These are phyloP conservation scores for Sporisorium sorghi DNA, from an alignment of 1,284 basidiomycete genomes.

Conservation along the genomic window DNA sequence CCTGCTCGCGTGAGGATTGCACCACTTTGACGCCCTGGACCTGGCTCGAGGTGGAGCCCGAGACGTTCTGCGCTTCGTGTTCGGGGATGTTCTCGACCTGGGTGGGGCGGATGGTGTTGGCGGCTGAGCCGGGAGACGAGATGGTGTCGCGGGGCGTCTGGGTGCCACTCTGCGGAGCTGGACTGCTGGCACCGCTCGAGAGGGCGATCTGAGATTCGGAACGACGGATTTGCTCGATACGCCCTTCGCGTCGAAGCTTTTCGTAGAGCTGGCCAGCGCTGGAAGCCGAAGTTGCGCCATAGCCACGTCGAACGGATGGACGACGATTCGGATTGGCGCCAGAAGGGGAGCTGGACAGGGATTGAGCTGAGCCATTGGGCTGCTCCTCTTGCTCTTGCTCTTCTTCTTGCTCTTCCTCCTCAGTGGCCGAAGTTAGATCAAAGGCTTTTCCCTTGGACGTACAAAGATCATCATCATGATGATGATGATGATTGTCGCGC, in stretches of 20 bases:
- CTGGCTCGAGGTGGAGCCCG: background rate
- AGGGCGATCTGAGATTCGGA: constrained; percentile 47
- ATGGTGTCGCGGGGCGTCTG: constrained; percentile 27
- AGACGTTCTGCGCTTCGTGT: constrained; percentile 6
- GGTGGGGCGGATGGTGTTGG: constrained; percentile 35
- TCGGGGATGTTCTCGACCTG: constrained; percentile 41
- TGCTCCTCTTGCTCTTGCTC: constrained; percentile 5
- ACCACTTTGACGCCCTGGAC: constrained; percentile 17
- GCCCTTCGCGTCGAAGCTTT: constrained; percentile 44
- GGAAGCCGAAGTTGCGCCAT: constrained; percentile 35
- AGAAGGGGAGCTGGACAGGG: constrained; percentile 17
- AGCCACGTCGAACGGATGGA: constrained; percentile 17
- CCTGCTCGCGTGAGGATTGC: constrained; percentile 10
- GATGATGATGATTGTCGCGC: background rate
- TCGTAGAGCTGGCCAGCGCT: constrained; percentile 48
- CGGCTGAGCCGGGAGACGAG: constrained; percentile 23
- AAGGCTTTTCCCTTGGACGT: constrained; percentile 18
- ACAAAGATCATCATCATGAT: constrained; percentile 5
- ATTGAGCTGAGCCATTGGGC: background rate
- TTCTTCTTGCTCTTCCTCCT: constrained; percentile 41
- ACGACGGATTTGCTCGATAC: constrained; percentile 46
- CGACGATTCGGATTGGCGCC: background rate
- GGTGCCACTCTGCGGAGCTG: constrained; percentile 16
- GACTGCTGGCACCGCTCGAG: constrained; percentile 24
- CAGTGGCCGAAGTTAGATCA: constrained; percentile 33